phyloP scores from a whole-genome alignment of 2,329 filamentous ascomycete genomes.

The Calycina marina region DNA sequence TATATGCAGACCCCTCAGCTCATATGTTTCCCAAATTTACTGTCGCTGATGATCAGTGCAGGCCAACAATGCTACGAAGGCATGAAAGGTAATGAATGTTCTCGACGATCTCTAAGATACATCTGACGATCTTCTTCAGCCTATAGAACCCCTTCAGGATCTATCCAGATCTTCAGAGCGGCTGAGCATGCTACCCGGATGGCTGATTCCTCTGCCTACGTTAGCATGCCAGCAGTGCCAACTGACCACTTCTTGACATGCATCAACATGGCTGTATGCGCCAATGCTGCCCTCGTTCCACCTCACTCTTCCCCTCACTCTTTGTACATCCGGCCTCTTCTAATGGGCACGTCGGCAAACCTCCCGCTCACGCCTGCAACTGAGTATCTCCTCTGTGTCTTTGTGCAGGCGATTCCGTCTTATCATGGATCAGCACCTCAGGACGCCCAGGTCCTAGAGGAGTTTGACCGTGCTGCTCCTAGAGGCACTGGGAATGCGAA shows the following conservation, averaged over 20 bases:
- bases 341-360: slow-evolving; percentile 80
- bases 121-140: slow-evolving; percentile 34
- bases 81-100: slow-evolving; percentile 49
- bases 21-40: not conserved
- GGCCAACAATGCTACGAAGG: slow-evolving; percentile 95
- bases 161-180: slow-evolving; percentile 78
- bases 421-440: slow-evolving; percentile 86
- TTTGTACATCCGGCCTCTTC: slow-evolving; percentile 80
- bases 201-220: slow-evolving; percentile 69
- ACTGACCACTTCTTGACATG: slow-evolving; percentile 60
- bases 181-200: slow-evolving; percentile 71
- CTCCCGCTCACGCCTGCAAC: slow-evolving; percentile 75
- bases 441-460: slow-evolving; percentile 72
- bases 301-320: slow-evolving; percentile 78
- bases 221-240: slow-evolving; percentile 72
- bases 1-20: no score
- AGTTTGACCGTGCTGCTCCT: slow-evolving; percentile 88
- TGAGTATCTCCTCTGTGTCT: slow-evolving; percentile 84
- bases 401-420: slow-evolving; percentile 80
- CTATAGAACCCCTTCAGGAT: slow-evolving; percentile 61
- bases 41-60: not conserved
- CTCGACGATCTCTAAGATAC: not conserved
- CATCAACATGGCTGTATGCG: slow-evolving; percentile 65
- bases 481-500: slow-evolving; percentile 81
- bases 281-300: slow-evolving; percentile 84